Evolutionary conservation across 2,329 filamentous ascomycete species (phyloP).

Genomic region (Diplodia scrobiculata): DNA sequence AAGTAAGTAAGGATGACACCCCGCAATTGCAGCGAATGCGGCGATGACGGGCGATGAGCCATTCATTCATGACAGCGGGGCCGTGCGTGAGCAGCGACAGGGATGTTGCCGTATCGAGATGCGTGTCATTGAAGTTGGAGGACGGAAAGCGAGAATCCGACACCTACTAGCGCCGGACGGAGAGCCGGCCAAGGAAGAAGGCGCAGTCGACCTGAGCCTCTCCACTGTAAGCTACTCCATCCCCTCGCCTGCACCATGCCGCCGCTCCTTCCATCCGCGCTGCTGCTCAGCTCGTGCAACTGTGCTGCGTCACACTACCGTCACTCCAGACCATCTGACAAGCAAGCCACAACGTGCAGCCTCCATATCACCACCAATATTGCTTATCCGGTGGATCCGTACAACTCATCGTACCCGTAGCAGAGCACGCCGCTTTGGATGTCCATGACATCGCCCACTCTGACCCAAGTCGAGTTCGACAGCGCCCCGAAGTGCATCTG

Average conservation of each 20-base stretch:
- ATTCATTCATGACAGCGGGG: no score
- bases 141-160: background rate
- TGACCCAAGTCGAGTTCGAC: conserved; percentile 18
- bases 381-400: background rate
- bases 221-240: background rate
- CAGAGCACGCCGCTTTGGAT: conserved; percentile 26
- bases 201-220: background rate
- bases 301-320: background rate
- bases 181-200: background rate
- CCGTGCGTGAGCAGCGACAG: no score
- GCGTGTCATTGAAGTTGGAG: no score
- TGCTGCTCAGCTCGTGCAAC: background rate
- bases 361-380: background rate
- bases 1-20: background rate
- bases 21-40: background rate
- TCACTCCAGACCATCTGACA: background rate
- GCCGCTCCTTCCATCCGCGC: background rate
- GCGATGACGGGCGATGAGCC: background rate
- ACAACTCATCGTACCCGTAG: conserved; percentile 28
- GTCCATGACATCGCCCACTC: conserved; percentile 27
- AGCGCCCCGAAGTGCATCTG: conserved; percentile 24
- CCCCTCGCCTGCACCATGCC: no score
- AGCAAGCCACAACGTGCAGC: conserved; percentile 1
- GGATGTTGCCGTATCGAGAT: no score
- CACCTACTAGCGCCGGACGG: background rate